Conservation (phyloP, 2,329 filamentous ascomycete species). For the Arthrobotrys iridis region DNA sequence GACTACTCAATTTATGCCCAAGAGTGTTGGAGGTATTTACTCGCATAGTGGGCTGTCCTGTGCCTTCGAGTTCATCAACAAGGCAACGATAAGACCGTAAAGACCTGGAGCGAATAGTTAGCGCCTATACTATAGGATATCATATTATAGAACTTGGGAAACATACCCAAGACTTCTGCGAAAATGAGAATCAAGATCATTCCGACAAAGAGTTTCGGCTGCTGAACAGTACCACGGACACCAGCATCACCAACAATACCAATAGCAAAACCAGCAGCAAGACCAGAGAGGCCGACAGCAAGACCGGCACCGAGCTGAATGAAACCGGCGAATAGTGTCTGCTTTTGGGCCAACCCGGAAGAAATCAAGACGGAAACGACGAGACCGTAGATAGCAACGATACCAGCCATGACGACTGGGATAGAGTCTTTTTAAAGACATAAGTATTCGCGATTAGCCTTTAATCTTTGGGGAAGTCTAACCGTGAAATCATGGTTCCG, state of each 20-base stretch:
- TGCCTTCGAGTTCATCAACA: constrained; percentile 99
- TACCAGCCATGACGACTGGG: constrained; percentile 99
- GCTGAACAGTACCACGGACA: constrained; percentile 85
- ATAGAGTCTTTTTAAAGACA: constrained; percentile 79
- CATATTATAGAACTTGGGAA: background rate
- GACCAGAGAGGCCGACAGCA: constrained; percentile 80
- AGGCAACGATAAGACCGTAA: constrained; percentile 97
- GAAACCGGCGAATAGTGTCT: constrained; percentile 81
- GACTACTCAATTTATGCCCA: background rate
- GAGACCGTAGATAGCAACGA: constrained; percentile 98
- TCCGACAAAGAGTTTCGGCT: constrained; percentile 88
- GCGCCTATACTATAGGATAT: no score
- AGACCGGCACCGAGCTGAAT: constrained; percentile 87
- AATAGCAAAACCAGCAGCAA: constrained; percentile 85
- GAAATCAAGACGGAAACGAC: constrained; percentile 89
- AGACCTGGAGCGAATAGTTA: constrained; percentile 72
- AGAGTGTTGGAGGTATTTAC: background rate
- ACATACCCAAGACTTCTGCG: constrained; percentile 94
- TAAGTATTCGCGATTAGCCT: constrained; percentile 25
- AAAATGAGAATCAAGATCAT: constrained; percentile 99
- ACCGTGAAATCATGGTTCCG: background rate
- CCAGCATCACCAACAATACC: constrained; percentile 89
- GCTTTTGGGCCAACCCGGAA: constrained; percentile 76
- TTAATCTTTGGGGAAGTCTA: constrained; percentile 51
- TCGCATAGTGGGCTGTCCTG: constrained; percentile 20